A percentile compares a stretch with the other conserved stretches of the same genome.
These are phyloP conservation scores for Sporothrix pseudoabietina DNA, from an alignment of 2,329 filamentous ascomycete genomes.

Conservation along the genomic window DNA sequence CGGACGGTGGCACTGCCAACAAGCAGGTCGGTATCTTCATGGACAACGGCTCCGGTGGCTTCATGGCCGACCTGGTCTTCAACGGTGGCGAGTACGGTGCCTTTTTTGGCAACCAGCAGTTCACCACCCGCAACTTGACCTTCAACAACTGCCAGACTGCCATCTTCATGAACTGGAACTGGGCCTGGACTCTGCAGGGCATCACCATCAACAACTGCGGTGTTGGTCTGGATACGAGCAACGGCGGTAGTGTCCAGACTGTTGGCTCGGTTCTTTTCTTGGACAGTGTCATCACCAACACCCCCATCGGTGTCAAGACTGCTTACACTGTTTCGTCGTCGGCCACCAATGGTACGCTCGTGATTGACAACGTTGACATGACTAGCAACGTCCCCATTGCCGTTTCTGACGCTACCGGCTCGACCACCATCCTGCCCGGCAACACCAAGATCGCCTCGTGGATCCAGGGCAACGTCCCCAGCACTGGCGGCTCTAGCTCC, in stretches of 20 bases:
- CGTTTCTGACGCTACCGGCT: slow-evolving; percentile 61
- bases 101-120: slow-evolving; percentile 85
- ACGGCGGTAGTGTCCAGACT: slow-evolving; percentile 62
- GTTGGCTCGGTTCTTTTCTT: slow-evolving; percentile 84
- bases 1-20: slow-evolving; percentile 65
- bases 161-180: slow-evolving; percentile 90
- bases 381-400: slow-evolving; percentile 65
- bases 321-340: slow-evolving; percentile 63
- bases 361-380: slow-evolving; percentile 91
- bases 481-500: slow-evolving; percentile 47
- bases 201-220: slow-evolving; percentile 72
- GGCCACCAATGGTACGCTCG: slow-evolving; percentile 75
- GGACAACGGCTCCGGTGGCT: slow-evolving; percentile 82
- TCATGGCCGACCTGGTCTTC: slow-evolving; percentile 81
- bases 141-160: slow-evolving; percentile 83
- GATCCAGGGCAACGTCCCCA: slow-evolving; percentile 71
- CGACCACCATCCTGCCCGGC: slow-evolving; percentile 65
- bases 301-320: slow-evolving; percentile 74
- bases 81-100: slow-evolving; percentile 78
- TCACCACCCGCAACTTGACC: slow-evolving; percentile 78
- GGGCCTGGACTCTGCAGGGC: slow-evolving; percentile 80
- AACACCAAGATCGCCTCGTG: slow-evolving; percentile 71
- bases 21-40: slow-evolving; percentile 78
- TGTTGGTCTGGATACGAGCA: slow-evolving; percentile 79
- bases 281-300: slow-evolving; percentile 78